Evolutionary conservation across 23 red algal species (phyloP).

Genomic region (Gracilaria domingensis): DNA sequence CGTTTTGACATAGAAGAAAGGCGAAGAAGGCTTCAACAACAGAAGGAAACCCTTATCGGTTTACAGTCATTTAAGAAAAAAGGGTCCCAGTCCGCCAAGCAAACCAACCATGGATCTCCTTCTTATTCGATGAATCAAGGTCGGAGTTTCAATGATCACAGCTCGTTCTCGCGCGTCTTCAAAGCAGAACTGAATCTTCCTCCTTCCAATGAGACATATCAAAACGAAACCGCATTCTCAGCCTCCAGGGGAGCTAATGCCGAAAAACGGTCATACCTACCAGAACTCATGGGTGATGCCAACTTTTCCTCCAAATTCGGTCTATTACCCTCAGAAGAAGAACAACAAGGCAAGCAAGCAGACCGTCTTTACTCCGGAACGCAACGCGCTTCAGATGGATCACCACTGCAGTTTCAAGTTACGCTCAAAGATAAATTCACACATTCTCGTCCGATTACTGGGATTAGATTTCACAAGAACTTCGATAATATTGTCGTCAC

Average conservation of each 20-base stretch:
- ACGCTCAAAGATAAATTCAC: slow-evolving; percentile 13
- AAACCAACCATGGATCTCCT: background rate
- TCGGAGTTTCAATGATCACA: background rate
- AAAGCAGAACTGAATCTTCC: slow-evolving; percentile 28
- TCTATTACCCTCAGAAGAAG: background rate
- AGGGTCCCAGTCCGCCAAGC: background rate
- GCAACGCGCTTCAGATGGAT: slow-evolving; percentile 9
- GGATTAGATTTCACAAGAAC: slow-evolving; percentile 47
- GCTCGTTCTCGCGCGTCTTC: slow-evolving; percentile 3
- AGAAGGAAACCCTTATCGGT: slow-evolving; percentile 10
- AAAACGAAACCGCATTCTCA: background rate
- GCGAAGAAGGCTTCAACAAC: slow-evolving; percentile 8
- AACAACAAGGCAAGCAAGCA: background rate
- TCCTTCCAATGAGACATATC: background rate
- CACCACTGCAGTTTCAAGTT: slow-evolving; percentile 35
- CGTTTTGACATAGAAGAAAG: slow-evolving; percentile 6
- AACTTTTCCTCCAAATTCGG: slow-evolving; percentile 17
- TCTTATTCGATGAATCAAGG: background rate
- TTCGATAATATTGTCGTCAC: slow-evolving; percentile 49
- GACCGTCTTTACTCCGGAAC: background rate
- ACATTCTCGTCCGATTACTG: slow-evolving; percentile 10
- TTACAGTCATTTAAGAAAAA: slow-evolving; percentile 7
- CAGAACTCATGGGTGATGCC: slow-evolving; percentile 19
- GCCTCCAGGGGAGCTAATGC: too few species aligned
- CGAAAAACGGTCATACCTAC: background rate